phyloP scores from a whole-genome alignment of 2,329 filamentous ascomycete genomes.

The Parascedosporium putredinis region DNA sequence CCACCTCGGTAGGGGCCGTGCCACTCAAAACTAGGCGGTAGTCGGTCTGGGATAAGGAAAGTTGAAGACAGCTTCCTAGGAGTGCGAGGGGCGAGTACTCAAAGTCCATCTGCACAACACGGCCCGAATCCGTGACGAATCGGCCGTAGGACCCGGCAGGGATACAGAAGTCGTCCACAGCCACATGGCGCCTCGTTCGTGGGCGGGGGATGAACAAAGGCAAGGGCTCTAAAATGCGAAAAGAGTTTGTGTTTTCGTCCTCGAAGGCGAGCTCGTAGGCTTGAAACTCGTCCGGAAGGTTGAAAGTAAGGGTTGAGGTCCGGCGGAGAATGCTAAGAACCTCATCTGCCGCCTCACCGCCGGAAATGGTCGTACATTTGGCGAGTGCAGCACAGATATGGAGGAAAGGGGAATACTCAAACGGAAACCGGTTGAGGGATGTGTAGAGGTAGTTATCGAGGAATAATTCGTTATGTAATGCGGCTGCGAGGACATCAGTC shows the following conservation, averaged over 20 bases:
- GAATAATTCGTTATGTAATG: slow-evolving; percentile 45
- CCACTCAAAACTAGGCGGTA: slow-evolving; percentile 41
- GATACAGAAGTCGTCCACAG: slow-evolving; percentile 48
- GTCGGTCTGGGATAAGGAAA: slow-evolving; percentile 48
- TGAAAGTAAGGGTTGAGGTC: slow-evolving; percentile 67
- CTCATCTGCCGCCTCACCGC: slow-evolving; percentile 14
- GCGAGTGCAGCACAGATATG: slow-evolving; percentile 27
- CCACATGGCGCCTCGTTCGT: slow-evolving; percentile 14
- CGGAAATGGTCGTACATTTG: slow-evolving; percentile 16
- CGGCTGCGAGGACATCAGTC: slow-evolving; percentile 23
- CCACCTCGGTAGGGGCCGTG: slow-evolving; percentile 50
- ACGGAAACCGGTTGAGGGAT: slow-evolving; percentile 18
- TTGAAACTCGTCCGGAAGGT: slow-evolving; percentile 60
- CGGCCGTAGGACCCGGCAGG: slow-evolving; percentile 56
- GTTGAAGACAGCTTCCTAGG: slow-evolving; percentile 65
- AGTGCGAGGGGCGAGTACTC: slow-evolving; percentile 71
- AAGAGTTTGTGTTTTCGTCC: slow-evolving; percentile 74
- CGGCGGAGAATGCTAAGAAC: slow-evolving; percentile 56
- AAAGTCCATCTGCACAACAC: slow-evolving; percentile 67
- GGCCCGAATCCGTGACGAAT: slow-evolving; percentile 68
- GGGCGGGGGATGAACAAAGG: slow-evolving; percentile 42
- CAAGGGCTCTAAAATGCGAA: slow-evolving; percentile 55
- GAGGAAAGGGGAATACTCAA: slow-evolving; percentile 25
- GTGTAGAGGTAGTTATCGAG: slow-evolving; percentile 23
- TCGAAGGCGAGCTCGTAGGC: slow-evolving; percentile 72